Evolutionary conservation across 441 rosid species (phyloP), one percentile per base, ranked within the genome.

Genomic region (Iberis amara): DNA sequence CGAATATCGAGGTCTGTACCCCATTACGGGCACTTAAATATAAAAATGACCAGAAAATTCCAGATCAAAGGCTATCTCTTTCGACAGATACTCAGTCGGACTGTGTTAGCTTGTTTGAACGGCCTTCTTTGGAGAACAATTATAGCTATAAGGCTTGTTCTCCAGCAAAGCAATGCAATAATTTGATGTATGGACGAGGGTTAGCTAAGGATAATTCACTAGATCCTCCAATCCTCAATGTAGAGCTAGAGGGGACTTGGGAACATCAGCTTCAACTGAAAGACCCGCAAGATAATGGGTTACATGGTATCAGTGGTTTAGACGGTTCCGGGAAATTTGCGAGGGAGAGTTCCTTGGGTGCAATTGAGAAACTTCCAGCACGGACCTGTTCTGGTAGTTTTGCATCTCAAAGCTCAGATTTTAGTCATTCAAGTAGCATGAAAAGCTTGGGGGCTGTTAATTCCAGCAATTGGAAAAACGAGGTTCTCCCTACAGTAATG

Each of bases 341-440:
- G 33, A 76, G 63, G 60, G 96, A 78, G 64, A 77, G 35, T 58
- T 76, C 87, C 8, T 55, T 71, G 14, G 95, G 71, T 57, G 68
- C 85, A 11, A 47, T 60, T 46, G 95, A 94, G 85, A 87, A 85
- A 61, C 80, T 83, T 65, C 76, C 81, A 10, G 76, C 76, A 68
- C 87, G 99, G 96, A 70, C 80, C 14, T 77, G 84, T 38, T 76
- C 95, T 30, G 95, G 89, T 59, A 83, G 92, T 71, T 73, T 89
- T 75, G 78, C 91, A 37, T 89, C 97, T 36, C 80, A 91, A 47
- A 94, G 89, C 53, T 87, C 94, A n/a, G 86, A 97, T 69, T 80
- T 75, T 55, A 87, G 97, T 72, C 86, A 85, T 68, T 89, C 99
- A 38, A 80, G 89, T 65, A 79, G 95, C 74, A 87, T 94, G 8